Base-by-base conservation (phyloP, 179 eudicot genomes). In the Beta lomatogona region DNA sequence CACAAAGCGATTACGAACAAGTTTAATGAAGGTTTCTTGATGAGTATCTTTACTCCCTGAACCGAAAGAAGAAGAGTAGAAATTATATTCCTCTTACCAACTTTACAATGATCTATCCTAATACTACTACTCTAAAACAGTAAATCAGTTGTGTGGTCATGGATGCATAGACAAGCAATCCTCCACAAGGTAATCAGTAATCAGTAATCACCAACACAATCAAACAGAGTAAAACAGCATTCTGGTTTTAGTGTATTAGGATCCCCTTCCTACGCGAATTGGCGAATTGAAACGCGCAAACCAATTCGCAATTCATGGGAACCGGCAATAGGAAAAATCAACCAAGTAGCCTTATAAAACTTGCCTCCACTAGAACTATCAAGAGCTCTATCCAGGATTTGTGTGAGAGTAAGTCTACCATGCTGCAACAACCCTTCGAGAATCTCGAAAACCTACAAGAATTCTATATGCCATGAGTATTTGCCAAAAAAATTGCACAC, bases 381-480 rank as follows among this genome's bases (percentile, higher is more conserved):
- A 80, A 75, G 76, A 69, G 92, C 88, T 83, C 97, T 91, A 72
- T 96, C 97, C 73, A 88, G 78, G 80, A 91, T 87, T 85, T 91
- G 94, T 19, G 89, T 87, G 69, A 91, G 61, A 7, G 96, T 89
- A 77, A 96, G 97, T 84, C 99, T 93, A 19, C 99, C 99, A 84
- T 96, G 98, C 79, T 91, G 93, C 85, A 96, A 86, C 89, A 94
- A 80, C 65, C 96, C 96, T 85, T 90, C 92, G 81, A 95, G 78
- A 79, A 95, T 87, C 46, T 79, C 86, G 44, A 57, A 81, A 76
- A 89, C 90, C 98, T 95, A 84, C 77, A 75, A 77, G 73, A 80
- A 72, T 19, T 21, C 28, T 61, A 57, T 28, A 66, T n/a, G 65
- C 65, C 25, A 74, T 64, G 61, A 55, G 48, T 21, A n/a, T 65